Conservation (phyloP, 2,329 filamentous ascomycete genomes). For the Trichoderma koningiopsis region DNA sequence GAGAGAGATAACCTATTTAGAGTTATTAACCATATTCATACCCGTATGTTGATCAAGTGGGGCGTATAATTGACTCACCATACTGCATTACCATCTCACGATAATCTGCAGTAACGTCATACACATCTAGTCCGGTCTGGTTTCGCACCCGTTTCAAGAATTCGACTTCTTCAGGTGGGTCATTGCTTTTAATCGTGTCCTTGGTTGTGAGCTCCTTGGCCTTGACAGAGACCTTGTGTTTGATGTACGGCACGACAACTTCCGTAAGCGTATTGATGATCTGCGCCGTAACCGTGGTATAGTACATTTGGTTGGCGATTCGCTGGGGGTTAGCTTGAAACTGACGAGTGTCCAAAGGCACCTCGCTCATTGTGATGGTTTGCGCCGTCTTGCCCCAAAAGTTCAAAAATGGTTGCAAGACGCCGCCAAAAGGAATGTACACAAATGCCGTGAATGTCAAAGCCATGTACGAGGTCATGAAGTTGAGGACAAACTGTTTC, state of each 20-base stretch:
- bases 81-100: slow-evolving; percentile 91
- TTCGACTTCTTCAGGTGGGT: slow-evolving; percentile 73
- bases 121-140: slow-evolving; percentile 78
- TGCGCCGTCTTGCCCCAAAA: slow-evolving; percentile 75
- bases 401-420: slow-evolving; percentile 83
- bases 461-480: slow-evolving; percentile 91
- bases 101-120: slow-evolving; percentile 89
- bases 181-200: slow-evolving; percentile 55
- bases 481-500: slow-evolving; percentile 95
- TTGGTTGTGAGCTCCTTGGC: slow-evolving; percentile 74
- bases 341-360: slow-evolving; percentile 63
- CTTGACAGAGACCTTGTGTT: slow-evolving; percentile 75
- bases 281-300: slow-evolving; percentile 92
- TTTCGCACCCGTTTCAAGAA: slow-evolving; percentile 82
- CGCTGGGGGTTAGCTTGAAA: slow-evolving; percentile 84
- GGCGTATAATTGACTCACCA: slow-evolving; percentile 44
- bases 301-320: slow-evolving; percentile 89
- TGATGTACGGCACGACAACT: slow-evolving; percentile 80
- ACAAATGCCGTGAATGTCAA: slow-evolving; percentile 93
- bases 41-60: neutral
- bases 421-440: slow-evolving; percentile 86
- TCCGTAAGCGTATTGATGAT: slow-evolving; percentile 86
- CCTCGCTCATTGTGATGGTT: slow-evolving; percentile 73
- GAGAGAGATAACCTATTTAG: slow-evolving; percentile 73
- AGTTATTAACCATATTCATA: slow-evolving; percentile 18